These are phyloP conservation scores for Akanthomyces uredinophilus DNA, from an alignment of 2,329 filamentous ascomycete species.

Conservation along the genomic window DNA sequence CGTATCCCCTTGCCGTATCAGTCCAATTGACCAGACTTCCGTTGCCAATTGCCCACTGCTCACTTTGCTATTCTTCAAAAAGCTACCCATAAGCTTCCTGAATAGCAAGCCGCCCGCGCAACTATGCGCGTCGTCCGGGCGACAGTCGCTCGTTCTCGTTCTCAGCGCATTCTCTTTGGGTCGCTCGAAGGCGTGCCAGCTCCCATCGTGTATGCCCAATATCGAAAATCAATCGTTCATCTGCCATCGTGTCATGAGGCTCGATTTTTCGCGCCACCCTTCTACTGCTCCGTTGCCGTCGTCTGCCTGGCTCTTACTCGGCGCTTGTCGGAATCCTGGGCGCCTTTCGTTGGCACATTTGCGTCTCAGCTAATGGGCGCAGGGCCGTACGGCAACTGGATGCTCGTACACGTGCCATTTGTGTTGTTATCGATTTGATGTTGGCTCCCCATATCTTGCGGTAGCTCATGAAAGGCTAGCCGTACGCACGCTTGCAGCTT, in stretches of 20 bases:
- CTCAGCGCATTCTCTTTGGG: background rate
- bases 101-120: background rate
- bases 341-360: background rate
- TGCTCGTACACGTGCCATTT: no score
- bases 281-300: background rate
- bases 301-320: background rate
- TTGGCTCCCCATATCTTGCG: background rate
- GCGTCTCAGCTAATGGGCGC: background rate
- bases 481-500: background rate
- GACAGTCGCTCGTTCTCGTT: background rate
- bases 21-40: background rate
- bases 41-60: background rate
- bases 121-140: background rate
- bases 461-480: background rate
- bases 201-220: background rate
- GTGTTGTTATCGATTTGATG: background rate
- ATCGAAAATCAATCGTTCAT: background rate
- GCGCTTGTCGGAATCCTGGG: background rate
- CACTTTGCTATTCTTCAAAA: background rate
- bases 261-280: background rate
- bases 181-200: background rate
- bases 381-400: no score
- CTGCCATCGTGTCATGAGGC: background rate
- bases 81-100: background rate
- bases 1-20: background rate